Conservation (phyloP, 305 asterid genomes). For the Fraxinus baroniana region DNA sequence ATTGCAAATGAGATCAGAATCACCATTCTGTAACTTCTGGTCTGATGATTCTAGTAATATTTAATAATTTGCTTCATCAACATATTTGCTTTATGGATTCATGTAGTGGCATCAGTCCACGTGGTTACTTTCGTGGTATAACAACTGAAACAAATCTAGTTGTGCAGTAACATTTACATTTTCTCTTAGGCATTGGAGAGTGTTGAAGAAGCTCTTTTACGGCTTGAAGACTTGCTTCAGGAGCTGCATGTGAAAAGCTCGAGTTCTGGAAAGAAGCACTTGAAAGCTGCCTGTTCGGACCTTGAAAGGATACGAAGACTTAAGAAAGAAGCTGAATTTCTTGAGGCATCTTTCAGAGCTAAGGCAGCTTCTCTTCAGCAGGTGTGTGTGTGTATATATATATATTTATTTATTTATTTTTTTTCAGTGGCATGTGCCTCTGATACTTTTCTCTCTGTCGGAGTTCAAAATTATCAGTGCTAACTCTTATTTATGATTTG, state of each 20-base stretch:
- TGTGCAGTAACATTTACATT: conserved; percentile 28
- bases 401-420: too few relatives aligned
- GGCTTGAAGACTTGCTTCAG: conserved; percentile 93
- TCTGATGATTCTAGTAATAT: conserved; percentile 10
- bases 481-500: conserved; percentile 14
- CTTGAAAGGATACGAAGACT: conserved; percentile 88
- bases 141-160: conserved; percentile 23
- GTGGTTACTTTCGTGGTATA: conserved; percentile 16
- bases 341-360: conserved; percentile 94
- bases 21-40: neutral
- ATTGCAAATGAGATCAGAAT: conserved; percentile 7
- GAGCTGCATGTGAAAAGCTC: conserved; percentile 84
- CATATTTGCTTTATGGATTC: conserved; percentile 15
- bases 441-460: conserved; percentile 3
- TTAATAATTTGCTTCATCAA: conserved; percentile 18
- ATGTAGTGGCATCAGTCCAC: conserved; percentile 10
- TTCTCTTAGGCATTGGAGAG: conserved; percentile 73
- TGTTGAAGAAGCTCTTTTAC: conserved; percentile 83
- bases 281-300: conserved; percentile 98
- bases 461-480: neutral
- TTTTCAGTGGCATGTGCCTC: conserved; percentile 1
- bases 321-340: conserved; percentile 98
- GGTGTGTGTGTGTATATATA: conserved; percentile 35
- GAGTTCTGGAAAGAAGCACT: conserved; percentile 84
- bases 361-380: conserved; percentile 82